Percentiles rank a stretch among this genome's conserved stretches.
phyloP scores from a whole-genome alignment of 139 green algal species.

The Picochlorum costavermella region DNA sequence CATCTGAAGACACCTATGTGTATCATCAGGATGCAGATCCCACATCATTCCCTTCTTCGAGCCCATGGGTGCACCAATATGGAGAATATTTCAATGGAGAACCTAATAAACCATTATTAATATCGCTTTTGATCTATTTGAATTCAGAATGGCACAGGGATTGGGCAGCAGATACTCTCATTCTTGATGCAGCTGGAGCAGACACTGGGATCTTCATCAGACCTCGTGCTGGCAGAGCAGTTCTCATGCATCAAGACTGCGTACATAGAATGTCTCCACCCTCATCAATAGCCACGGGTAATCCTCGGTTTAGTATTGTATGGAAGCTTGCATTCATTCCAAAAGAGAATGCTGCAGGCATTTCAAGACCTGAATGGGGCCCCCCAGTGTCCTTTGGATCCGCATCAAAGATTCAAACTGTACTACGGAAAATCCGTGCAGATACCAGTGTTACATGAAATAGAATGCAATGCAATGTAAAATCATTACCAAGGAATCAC shows the following conservation, averaged over 20 bases:
- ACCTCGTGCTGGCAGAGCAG: slow-evolving; percentile 35
- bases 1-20: slow-evolving; percentile 53
- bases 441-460: neutral
- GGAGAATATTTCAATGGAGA: slow-evolving; percentile 77
- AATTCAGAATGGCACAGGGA: slow-evolving; percentile 55
- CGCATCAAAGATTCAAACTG: slow-evolving; percentile 34
- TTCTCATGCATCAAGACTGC: slow-evolving; percentile 59
- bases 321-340: slow-evolving; percentile 59
- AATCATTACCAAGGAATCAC: slow-evolving; percentile 22
- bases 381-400: slow-evolving; percentile 35
- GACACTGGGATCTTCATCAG: slow-evolving; percentile 64
- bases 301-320: slow-evolving; percentile 51
- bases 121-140: slow-evolving; percentile 77
- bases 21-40: slow-evolving; percentile 86
- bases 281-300: slow-evolving; percentile 14
- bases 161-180: slow-evolving; percentile 74
- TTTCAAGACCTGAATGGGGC: slow-evolving; percentile 39
- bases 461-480: neutral
- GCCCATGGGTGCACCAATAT: slow-evolving; percentile 26
- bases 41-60: slow-evolving; percentile 39
- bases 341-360: neutral
- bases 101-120: slow-evolving; percentile 64
- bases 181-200: slow-evolving; percentile 52
- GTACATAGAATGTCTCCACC: slow-evolving; percentile 47
- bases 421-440: slow-evolving; percentile 18